Evolutionary conservation across 768 basidiomycete genomes (phyloP), one percentile per base, ranked within the genome.

Genomic region (Macrolepiota albuminosa): DNA sequence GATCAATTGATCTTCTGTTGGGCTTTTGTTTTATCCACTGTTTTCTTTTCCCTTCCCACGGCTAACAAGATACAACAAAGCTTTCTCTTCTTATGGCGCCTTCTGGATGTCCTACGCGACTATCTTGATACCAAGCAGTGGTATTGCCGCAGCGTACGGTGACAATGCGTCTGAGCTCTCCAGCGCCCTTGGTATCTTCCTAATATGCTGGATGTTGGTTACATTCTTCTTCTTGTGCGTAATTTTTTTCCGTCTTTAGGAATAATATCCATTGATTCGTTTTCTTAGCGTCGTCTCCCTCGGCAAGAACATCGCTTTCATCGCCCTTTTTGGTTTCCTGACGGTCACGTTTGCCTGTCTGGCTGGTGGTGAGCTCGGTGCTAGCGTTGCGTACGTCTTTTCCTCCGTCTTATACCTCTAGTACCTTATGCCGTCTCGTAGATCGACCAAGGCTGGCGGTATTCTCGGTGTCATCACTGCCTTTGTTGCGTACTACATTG

Each of bases 51-150:
- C 7, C 6, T 36, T 14, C 8, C 4, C 11, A n/a, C 29, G 7
- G 36, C 53, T 59, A 14, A 59, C 46, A 29, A 37, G n/a, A 18
- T 37, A 37, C 33, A 65, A 21, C n/a, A n/a, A 43, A 89, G 91
- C 91, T 0, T 94, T 93, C 79, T 78, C 84, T 0, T 88, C 87
- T 1, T 95, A 89, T 61, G 93, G 93, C 26, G 89, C 86, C 2
- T 95, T 94, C 79, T 95, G 92, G 92, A 76, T 94, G 75, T 91
- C 91, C 5, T 94, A 84, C 52, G 90, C 84, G 4, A 76, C 82
- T 0, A 85, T 95, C 65, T 72, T 88, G 67, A 80, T 91, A 50
- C 93, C 93, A 2, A 78, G 81, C 31, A 81, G 81, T 4, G 91
- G 91, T 14, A 79, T 93, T 49, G 11, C 64, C 5, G 69, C 77